Base-by-base conservation (phyloP, 768 basidiomycete species). In the Suillus clintonianus region DNA sequence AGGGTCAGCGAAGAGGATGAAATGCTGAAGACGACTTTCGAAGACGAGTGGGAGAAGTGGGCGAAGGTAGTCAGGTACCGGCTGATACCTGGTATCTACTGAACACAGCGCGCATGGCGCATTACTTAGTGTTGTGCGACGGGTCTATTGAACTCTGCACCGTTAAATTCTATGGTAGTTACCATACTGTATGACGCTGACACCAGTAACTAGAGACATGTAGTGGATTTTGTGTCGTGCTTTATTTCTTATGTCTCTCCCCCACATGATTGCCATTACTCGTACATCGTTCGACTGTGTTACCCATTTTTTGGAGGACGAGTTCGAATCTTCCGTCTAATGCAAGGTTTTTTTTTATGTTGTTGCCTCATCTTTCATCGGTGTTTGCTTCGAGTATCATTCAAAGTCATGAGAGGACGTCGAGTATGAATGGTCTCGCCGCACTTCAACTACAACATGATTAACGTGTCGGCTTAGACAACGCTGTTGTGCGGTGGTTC, bases 11-110 rank as follows among this genome's bases (percentile, higher is more conserved):
- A 56, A 56, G 55, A 56, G 15, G 55, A 56, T 11, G 8, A 56
- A 56, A 15, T 24, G n/a, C 37, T 56, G 5, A 56, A 24, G 24
- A 39, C 24, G 2, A 13, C 37, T 24, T 36, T 37, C 22, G 22
- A 22, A 39, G 55, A 56, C 1, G 37, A 56, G 22, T 56, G 55
- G 55, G 15, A 37, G 22, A 39, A 9, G 50, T 79, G 74, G 72
- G 75, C 72, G 4, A 59, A 42, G 5, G 60, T 43, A 14, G 76
- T 77, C 5, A 70, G 70, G 24, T 77, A 72, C 50, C 69, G 67
- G 32, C 63, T 81, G 19, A 53, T 80, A 27, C 79, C 80, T 2
- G 66, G 71, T 10, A 36, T 78, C 5, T 78, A 68, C 62, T 79
- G 62, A 48, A 55, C 1, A 9, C 22, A 53, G 11, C 2, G 17